Conservation (phyloP, 1,139 yeast genomes). For the Debaryomycetaceae sp. region DNA sequence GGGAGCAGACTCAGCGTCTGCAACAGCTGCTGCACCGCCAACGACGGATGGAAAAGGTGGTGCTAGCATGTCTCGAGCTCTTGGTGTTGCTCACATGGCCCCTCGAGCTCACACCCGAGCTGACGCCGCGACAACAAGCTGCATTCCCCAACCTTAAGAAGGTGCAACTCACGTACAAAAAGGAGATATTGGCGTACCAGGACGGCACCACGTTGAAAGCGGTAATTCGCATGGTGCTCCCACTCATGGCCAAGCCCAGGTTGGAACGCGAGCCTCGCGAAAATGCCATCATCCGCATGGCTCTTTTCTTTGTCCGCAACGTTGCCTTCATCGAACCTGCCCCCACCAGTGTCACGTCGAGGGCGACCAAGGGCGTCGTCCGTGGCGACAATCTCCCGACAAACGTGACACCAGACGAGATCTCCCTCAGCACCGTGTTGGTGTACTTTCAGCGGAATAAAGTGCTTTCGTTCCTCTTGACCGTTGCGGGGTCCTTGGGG, state of each 20-base stretch:
- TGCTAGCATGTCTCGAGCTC: slow-evolving; percentile 70
- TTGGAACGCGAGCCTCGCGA: slow-evolving; percentile 67
- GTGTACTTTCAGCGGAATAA: slow-evolving; percentile 58
- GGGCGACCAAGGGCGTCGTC: slow-evolving; percentile 20
- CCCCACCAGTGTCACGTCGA: slow-evolving; percentile 43
- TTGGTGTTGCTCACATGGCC: slow-evolving; percentile 90
- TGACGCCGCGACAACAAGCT: slow-evolving; percentile 53
- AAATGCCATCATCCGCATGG: slow-evolving; percentile 66
- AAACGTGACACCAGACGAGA: slow-evolving; percentile 57
- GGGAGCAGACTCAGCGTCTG: slow-evolving; percentile 46
- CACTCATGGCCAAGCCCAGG: slow-evolving; percentile 53
- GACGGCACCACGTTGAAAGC: slow-evolving; percentile 66
- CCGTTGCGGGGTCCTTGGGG: slow-evolving; percentile 64
- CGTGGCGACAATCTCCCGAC: slow-evolving; percentile 47
- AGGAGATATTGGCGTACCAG: slow-evolving; percentile 53
- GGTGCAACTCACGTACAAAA: slow-evolving; percentile 70
- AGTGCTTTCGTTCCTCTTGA: slow-evolving; percentile 66
- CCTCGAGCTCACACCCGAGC: slow-evolving; percentile 39
- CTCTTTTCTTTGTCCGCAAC: slow-evolving; percentile 71
- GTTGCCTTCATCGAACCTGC: slow-evolving; percentile 72
- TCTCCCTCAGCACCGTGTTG: slow-evolving; percentile 58
- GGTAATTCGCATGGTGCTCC: slow-evolving; percentile 64
- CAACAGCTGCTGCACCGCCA: slow-evolving; percentile 19
- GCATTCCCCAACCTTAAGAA: slow-evolving; percentile 58
- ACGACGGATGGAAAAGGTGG: slow-evolving; percentile 52